A percentile compares a stretch with the other conserved stretches of the same genome.
phyloP scores from a whole-genome alignment of 208 protist species.

The Crithidia expoeki region DNA sequence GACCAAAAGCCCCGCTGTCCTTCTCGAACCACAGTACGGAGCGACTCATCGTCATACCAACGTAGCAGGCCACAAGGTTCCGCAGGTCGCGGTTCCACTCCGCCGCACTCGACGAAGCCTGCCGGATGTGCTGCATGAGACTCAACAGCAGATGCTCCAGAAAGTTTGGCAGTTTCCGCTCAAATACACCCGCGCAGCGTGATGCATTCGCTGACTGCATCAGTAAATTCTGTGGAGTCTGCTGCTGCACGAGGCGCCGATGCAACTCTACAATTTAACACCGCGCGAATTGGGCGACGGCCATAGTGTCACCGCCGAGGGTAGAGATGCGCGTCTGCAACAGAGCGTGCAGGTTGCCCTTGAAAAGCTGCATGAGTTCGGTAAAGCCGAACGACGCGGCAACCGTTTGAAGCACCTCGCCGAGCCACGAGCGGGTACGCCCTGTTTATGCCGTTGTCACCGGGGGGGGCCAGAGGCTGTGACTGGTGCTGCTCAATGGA shows the following conservation, averaged over 20 bases:
- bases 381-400: conserved; percentile 6
- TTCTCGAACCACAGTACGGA: conserved; percentile 43
- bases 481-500: too few species aligned
- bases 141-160: conserved; percentile 23
- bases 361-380: conserved; percentile 17
- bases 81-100: conserved; percentile 41
- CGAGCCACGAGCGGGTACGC: conserved; percentile 14
- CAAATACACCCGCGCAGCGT: conserved; percentile 7
- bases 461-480: not conserved
- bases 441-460: not conserved
- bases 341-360: conserved; percentile 13
- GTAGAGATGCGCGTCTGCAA: conserved; percentile 14
- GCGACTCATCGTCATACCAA: conserved; percentile 33
- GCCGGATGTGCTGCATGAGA: conserved; percentile 24
- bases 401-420: conserved; percentile 6
- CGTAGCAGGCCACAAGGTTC: conserved; percentile 28
- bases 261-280: conserved; percentile 10
- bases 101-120: conserved; percentile 6
- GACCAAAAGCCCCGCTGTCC: conserved; percentile 13
- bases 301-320: not conserved
- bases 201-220: not conserved
- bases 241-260: conserved; percentile 11
- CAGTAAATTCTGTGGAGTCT: conserved; percentile 1
- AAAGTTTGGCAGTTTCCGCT: conserved; percentile 20
- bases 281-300: conserved; percentile 15